A percentile compares a stretch with the other conserved stretches of the same genome.
Conservation (phyloP, 257 asterid genomes). For the Solanum appendiculatum region DNA sequence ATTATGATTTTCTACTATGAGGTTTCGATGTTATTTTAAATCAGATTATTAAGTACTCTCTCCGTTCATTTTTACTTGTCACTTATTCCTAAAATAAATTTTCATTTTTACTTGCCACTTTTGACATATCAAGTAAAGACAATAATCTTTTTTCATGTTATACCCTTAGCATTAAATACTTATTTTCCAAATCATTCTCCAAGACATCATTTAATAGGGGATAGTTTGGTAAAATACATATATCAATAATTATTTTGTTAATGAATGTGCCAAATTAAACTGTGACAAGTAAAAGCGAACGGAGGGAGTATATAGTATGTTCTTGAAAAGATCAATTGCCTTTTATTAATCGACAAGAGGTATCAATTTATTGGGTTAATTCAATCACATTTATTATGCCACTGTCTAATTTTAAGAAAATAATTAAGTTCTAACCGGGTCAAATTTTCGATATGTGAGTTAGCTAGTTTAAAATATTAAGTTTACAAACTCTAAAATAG, state of each 20-base stretch:
- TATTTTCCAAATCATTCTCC: too few species aligned
- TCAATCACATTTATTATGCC: neutral
- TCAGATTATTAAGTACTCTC: neutral
- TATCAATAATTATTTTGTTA: too few species aligned
- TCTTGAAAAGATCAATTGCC: neutral
- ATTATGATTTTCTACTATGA: neutral
- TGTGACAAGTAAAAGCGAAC: too few species aligned
- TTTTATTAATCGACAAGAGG: neutral
- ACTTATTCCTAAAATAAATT: too few species aligned
- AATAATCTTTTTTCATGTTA: too few species aligned
- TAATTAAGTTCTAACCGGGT: neutral
- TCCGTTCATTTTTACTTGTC: too few species aligned
- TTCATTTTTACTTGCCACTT: too few species aligned
- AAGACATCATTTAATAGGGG: too few species aligned
- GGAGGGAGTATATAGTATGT: neutral
- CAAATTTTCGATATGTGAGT: neutral
- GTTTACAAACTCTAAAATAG: neutral
- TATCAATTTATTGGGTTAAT: neutral
- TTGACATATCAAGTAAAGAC: too few species aligned
- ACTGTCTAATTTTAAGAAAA: neutral
- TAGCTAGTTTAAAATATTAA: neutral
- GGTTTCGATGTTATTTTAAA: neutral
- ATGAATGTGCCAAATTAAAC: too few species aligned
- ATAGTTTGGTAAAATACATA: too few species aligned
- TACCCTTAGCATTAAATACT: too few species aligned